Evolutionary conservation across 257 asterid genomes (phyloP), one percentile per base, ranked within the genome.

Genomic region (Verbena officinalis): DNA sequence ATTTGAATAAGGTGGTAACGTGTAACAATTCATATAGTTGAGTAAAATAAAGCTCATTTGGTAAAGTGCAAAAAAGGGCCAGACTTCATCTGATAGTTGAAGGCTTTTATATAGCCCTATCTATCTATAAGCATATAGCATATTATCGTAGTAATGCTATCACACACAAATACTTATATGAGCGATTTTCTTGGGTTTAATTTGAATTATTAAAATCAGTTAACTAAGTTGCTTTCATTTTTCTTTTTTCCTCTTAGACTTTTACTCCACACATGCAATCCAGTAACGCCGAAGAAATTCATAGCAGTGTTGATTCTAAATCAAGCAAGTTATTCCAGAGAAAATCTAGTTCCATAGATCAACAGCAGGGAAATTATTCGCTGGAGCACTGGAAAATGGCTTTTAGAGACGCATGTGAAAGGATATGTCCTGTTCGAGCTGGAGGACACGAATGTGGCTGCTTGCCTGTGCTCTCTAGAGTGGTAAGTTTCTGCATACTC

Each of bases 231-330:
- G 19, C 15, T 43, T 33, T 42, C 21, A 27, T 36, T 36, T 46
- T 56, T 44, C 31, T 67, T 67, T 44, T 20, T 20, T 59, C 66
- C 48, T 44, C 66, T 51, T 85, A 89, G 97, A 83, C 84, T 53
- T 83, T 85, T 77, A 88, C 88, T 55, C 96, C 97, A 71, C 87
- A 78, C 50, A 89, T 89, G 97, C 97, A 89, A 73, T 77, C 91
- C 48, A 82, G 81, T 64, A 81, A 82, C 60, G 82, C 83, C 64
- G 78, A 78, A 46, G 78, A 75, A 27, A 75, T 78, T 39, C 75
- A 62, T 15, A 63, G 59, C 59, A 75, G 76, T 55, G 23, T 71
- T 72, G 43, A 67, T 70, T 75, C 80, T 55, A 75, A 76, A 50
- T 56, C 69, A n/a, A 67, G 81, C 67, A 81, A 74, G 67, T 69